These are phyloP conservation scores for Euclidium syriacum DNA, from an alignment of 345 rosid genomes.

Conservation along the genomic window DNA sequence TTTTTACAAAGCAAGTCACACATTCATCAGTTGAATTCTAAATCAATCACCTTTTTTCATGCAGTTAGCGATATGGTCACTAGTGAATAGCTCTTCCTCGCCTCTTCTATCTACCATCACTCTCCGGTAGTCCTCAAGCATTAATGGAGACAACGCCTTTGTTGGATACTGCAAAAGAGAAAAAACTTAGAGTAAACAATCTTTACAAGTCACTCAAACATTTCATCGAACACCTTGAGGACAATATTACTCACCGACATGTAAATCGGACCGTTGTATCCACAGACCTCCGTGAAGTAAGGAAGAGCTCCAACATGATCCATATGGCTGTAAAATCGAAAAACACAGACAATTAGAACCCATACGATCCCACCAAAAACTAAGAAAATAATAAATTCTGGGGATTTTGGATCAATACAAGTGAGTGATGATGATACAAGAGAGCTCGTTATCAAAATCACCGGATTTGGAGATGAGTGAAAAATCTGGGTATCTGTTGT, in stretches of 20 bases:
- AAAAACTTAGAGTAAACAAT: constrained; percentile 7
- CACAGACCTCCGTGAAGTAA: constrained; percentile 93
- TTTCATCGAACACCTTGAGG: constrained; percentile 34
- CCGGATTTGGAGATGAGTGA: constrained; percentile 52
- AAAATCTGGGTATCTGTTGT: constrained; percentile 84
- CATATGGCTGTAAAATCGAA: constrained; percentile 54
- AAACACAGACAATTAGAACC: neutral
- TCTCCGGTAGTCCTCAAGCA: constrained; percentile 90
- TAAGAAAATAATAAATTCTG: neutral
- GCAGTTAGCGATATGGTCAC: constrained; percentile 65
- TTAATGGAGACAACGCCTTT: constrained; percentile 83
- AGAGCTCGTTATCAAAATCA: constrained; percentile 49
- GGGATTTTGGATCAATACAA: constrained; percentile 39
- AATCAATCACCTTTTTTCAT: constrained; percentile 64
- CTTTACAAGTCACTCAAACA: neutral
- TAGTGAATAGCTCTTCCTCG: constrained; percentile 78
- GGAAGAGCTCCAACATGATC: constrained; percentile 95
- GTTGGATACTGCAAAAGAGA: constrained; percentile 68
- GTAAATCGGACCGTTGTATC: constrained; percentile 75
- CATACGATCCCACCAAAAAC: neutral
- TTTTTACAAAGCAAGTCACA: neutral
- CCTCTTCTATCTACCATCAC: constrained; percentile 91
- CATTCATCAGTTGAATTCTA: neutral
- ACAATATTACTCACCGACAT: constrained; percentile 70
- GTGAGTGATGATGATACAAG: constrained; percentile 83